Evolutionary conservation across 495 filamentous ascomycete genomes (phyloP), one percentile per base, ranked within the genome.

Genomic region (Mycothermus thermophilus): DNA sequence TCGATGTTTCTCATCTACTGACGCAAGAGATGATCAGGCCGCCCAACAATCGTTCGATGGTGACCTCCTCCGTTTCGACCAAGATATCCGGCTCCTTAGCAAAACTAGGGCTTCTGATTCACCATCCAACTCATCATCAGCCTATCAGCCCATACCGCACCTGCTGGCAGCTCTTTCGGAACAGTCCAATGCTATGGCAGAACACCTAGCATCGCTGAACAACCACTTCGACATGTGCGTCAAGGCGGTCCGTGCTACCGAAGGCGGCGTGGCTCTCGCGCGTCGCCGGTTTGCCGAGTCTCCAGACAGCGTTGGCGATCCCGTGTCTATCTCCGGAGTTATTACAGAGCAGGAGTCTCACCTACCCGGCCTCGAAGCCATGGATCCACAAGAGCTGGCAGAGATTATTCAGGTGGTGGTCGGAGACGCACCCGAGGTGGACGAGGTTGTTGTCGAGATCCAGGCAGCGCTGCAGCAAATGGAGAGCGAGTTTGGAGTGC

Each of bases 171-270:
- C 69, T 4, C 67, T 95, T 22, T 78, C 93, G 47, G 66, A 66
- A 32, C 75, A 86, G 41, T 87, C 90, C 0, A 75, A 78, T 43
- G 77, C 77, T 41, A 90, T 93, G 80, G 90, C 86, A 19, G 62
- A 72, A 32, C 63, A 82, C 14, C 67, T 97, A 1, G 74, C 88
- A 43, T 80, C 79, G 2, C 65, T 97, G 14, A 86, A 83, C n/a
- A 66, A 66, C 10, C 92, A 97, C 58, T 96, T 93, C 46, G 90
- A 97, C 56, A 75, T 92, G 36, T 97, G 90, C 49, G 83, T 90
- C 14, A 86, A 76, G 3, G 92, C 92, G 0, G 77, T 96, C 19
- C 81, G 84, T 43, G 80, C 88, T 40, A 94, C 88, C 2, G 87
- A 96, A 62, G 90, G 87, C 16, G 86, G 85, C 14, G 78, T 79